Percentiles rank a stretch among this genome's conserved stretches.
These are phyloP conservation scores for Cladosporium sp. DNA, from an alignment of 2,329 filamentous ascomycete genomes.

Conservation along the genomic window DNA sequence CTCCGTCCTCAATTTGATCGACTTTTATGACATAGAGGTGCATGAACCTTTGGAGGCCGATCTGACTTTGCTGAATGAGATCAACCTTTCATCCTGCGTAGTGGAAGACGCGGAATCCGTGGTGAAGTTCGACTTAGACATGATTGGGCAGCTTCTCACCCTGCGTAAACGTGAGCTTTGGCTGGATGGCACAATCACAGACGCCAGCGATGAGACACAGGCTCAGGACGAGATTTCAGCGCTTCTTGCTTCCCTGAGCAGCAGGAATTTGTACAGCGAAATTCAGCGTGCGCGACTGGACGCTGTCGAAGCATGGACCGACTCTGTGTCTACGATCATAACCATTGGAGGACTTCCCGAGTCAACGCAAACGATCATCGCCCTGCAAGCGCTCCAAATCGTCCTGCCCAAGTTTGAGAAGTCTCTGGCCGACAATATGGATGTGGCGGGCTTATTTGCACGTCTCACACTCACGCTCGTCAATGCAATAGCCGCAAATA, in stretches of 20 bases:
- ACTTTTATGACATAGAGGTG: conserved; percentile 70
- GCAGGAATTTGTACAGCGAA: conserved; percentile 57
- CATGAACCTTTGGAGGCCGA: conserved; percentile 42
- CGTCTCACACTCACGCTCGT: conserved; percentile 67
- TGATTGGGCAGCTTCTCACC: conserved; percentile 66
- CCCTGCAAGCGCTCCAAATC: conserved; percentile 79
- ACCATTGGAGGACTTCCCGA: conserved; percentile 73
- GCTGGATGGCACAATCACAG: conserved; percentile 32
- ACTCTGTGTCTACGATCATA: conserved; percentile 75
- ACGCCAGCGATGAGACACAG: conserved; percentile 27
- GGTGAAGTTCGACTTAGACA: conserved; percentile 60
- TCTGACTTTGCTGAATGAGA: conserved; percentile 55
- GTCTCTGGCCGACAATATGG: conserved; percentile 61
- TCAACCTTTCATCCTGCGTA: conserved; percentile 62
- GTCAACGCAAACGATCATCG: conserved; percentile 64
- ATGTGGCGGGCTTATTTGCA: conserved; percentile 69
- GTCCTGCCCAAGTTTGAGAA: conserved; percentile 82
- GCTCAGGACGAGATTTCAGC: conserved; percentile 54
- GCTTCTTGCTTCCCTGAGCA: conserved; percentile 57
- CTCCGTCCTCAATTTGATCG: conserved; percentile 85
- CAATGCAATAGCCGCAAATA: conserved; percentile 55
- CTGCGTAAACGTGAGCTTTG: conserved; percentile 57
- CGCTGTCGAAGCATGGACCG: conserved; percentile 76
- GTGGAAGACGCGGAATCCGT: conserved; percentile 54
- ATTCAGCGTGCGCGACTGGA: conserved; percentile 53